phyloP scores from a whole-genome alignment of 1,284 basidiomycete genomes.

The Ceratobasidium sp. region DNA sequence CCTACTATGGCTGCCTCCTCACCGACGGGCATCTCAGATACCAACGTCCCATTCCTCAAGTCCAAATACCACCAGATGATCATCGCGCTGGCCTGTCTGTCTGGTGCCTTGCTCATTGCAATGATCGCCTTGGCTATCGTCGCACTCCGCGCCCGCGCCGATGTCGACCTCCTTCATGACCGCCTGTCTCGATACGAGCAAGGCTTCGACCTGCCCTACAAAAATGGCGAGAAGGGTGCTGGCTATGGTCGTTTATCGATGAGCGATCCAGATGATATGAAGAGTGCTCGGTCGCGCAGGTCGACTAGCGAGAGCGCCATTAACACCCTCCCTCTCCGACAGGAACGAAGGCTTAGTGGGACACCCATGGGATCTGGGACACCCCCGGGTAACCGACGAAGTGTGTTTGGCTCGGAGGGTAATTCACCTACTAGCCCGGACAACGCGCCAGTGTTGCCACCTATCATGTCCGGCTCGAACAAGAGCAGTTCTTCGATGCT shows the following conservation, averaged over 20 bases:
- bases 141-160: conserved; percentile 33
- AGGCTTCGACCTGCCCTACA: background rate
- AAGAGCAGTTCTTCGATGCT: no score
- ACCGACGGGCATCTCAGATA: background rate
- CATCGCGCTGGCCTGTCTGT: conserved; percentile 20
- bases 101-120: conserved; percentile 20
- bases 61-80: conserved; percentile 38
- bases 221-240: background rate
- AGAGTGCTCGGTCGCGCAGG: background rate
- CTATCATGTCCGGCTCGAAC: no score
- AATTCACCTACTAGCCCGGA: background rate
- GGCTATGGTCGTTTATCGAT: conserved; percentile 29
- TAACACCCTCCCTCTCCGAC: background rate
- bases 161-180: conserved; percentile 25
- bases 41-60: conserved; percentile 15
- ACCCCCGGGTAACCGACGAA: conserved; percentile 9
- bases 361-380: conserved; percentile 8
- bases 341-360: conserved; percentile 6
- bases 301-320: conserved; percentile 6
- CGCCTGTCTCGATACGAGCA: conserved; percentile 19
- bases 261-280: conserved; percentile 8
- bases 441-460: no score
- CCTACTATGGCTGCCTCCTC: background rate
- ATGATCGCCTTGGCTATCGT: conserved; percentile 17
- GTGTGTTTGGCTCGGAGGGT: background rate